These are phyloP conservation scores for Cryptococcus jaspeensis DNA, from an alignment of 1,284 basidiomycete genomes.

Conservation along the genomic window DNA sequence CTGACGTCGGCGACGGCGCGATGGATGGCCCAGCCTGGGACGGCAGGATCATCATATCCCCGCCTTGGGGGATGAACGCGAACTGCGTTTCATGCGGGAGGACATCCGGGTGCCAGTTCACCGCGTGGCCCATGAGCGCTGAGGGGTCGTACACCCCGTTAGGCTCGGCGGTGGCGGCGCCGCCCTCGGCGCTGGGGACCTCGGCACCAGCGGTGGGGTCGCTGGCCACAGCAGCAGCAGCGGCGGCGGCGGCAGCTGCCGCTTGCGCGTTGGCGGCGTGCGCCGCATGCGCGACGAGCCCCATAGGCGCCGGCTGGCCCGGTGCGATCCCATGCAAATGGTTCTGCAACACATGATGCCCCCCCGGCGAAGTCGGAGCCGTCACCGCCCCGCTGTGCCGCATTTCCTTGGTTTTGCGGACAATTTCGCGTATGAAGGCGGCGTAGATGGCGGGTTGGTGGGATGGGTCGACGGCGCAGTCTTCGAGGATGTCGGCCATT, in stretches of 20 bases:
- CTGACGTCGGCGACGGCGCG: constrained; percentile 38
- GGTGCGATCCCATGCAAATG: not conserved
- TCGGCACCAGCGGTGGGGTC: constrained; percentile 5
- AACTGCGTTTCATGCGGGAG: constrained; percentile 35
- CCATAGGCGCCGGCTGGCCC: constrained; percentile 2
- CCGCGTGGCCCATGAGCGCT: constrained; percentile 31
- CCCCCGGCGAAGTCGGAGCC: constrained; percentile 15
- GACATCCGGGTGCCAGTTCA: constrained; percentile 34
- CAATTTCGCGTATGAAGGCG: constrained; percentile 72
- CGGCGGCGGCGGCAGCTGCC: not conserved
- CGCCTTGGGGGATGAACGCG: constrained; percentile 46
- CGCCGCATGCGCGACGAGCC: not conserved
- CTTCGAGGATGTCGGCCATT: constrained; percentile 74
- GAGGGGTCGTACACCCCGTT: constrained; percentile 34
- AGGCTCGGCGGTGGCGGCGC: not conserved
- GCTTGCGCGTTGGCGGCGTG: constrained; percentile 3
- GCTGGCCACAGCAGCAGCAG: not conserved
- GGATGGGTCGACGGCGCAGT: constrained; percentile 66
- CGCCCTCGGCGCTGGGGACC: not conserved
- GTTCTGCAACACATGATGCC: constrained; percentile 1
- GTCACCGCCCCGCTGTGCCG: constrained; percentile 13
- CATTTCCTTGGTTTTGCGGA: constrained; percentile 52
- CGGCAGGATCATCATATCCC: constrained; percentile 50
- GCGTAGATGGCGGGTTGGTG: constrained; percentile 87
- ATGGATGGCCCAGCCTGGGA: constrained; percentile 46